Evolutionary conservation across 768 basidiomycete genomes (phyloP).

Genomic region (Rhodotorula paludigena): DNA sequence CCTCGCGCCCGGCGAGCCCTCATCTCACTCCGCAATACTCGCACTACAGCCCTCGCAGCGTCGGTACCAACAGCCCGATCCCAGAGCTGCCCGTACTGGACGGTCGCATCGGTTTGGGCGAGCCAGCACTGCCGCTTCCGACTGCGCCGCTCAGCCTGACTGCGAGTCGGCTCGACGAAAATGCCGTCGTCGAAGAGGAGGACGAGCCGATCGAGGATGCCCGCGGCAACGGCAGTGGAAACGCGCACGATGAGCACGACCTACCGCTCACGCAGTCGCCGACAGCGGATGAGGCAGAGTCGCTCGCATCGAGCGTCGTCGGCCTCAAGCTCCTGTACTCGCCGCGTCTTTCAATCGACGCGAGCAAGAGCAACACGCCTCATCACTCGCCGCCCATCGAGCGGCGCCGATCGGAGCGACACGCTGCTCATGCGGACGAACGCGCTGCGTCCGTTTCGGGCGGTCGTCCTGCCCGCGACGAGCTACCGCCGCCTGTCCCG

Average conservation of each 20-base stretch:
- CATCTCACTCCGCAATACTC: constrained; percentile 8
- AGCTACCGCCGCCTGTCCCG: neutral
- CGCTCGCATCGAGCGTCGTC: neutral
- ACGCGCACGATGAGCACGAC: neutral
- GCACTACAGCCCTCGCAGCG: neutral
- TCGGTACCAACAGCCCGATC: constrained; percentile 10
- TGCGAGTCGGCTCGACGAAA: neutral
- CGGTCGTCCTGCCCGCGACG: neutral
- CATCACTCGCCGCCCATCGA: constrained; percentile 2
- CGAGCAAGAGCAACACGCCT: neutral
- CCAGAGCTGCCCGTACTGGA: constrained; percentile 10
- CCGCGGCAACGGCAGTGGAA: neutral
- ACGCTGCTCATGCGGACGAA: neutral
- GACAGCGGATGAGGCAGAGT: neutral
- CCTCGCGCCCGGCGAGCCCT: constrained; percentile 23
- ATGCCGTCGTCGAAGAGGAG: neutral
- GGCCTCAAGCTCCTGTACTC: constrained; percentile 34
- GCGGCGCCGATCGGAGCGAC: neutral
- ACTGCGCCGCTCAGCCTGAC: neutral
- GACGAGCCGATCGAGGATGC: neutral
- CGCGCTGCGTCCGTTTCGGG: too few species aligned
- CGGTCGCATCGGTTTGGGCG: constrained; percentile 5
- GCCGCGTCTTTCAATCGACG: constrained; percentile 6
- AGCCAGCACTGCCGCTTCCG: constrained; percentile 25
- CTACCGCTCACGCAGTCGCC: neutral